A percentile compares a stretch with the other conserved stretches of the same genome.
phyloP scores from a whole-genome alignment of 129 eudicot genomes.

The Flaveria linearis region DNA sequence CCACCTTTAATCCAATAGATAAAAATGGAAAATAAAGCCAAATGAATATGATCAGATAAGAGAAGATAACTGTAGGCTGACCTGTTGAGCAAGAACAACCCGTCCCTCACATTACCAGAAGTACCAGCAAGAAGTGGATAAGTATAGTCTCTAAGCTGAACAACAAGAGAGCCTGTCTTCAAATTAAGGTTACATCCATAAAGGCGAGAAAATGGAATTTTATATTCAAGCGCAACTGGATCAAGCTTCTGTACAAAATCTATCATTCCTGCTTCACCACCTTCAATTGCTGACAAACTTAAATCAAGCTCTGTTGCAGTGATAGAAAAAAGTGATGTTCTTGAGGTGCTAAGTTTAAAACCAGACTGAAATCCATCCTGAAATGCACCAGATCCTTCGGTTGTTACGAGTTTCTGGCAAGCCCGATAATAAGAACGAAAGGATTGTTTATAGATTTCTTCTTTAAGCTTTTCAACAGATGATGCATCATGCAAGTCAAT shows the following conservation, averaged over 20 bases:
- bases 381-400: conserved; percentile 92
- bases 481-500: conserved; percentile 61
- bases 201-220: conserved; percentile 82
- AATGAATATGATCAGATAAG: background rate
- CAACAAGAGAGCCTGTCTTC: conserved; percentile 74
- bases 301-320: conserved; percentile 74
- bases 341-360: conserved; percentile 69
- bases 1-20: background rate
- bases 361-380: conserved; percentile 89
- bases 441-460: conserved; percentile 76
- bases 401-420: conserved; percentile 64
- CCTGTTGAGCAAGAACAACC: conserved; percentile 96
- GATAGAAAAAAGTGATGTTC: conserved; percentile 78
- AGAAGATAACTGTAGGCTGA: conserved; percentile 31
- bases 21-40: background rate
- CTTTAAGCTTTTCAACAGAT: conserved; percentile 62
- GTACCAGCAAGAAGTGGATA: conserved; percentile 81
- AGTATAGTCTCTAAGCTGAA: conserved; percentile 79
- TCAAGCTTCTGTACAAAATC: conserved; percentile 87
- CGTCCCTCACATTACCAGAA: conserved; percentile 94
- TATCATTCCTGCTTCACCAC: conserved; percentile 96
- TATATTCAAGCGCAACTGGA: conserved; percentile 73
- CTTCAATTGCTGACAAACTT: conserved; percentile 78
- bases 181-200: conserved; percentile 75
- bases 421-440: conserved; percentile 84